Evolutionary conservation across 768 basidiomycete genomes (phyloP), one percentile per base, ranked within the genome.

Genomic region (Serendipita sp.): DNA sequence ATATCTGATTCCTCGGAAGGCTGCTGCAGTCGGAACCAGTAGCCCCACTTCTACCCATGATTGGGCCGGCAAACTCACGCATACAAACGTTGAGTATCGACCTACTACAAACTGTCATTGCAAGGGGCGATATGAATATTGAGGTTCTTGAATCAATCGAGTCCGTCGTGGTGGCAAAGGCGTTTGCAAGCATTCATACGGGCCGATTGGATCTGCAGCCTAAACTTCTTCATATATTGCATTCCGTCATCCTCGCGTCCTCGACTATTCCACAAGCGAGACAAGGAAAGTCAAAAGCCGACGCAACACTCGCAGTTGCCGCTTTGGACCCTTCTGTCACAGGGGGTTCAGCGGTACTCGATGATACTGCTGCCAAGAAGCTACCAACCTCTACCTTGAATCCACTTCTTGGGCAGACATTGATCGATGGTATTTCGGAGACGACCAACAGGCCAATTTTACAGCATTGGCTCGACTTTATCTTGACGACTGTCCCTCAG

Each of bases 391-490:
- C 71, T 56, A 75, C 81, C 8, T 73, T 88, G 60, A 89, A 86
- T 69, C 81, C 88, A 0, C 79, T 91, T 47, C 74, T 96, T 32
- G 79, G 87, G 0, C 88, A 88, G 68, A 85, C 87, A 0, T 76
- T 97, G 23, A 77, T 87, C 16, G 90, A 95, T 70, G 95, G 90
- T 2, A 83, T 98, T 54, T 77, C 85, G 10, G 72, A 77, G 3
- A 75, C 79, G 8, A 74, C 80, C 35, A 96, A 95, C 74, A 83
- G 85, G 34, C 80, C 91, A 0, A 81, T 95, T 30, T 73, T 95
- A 35, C 94, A 96, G 70, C 91, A 96, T 69, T 98, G 95, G 95
- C 79, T 98, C 32, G 95, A 98, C 72, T 98, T 99, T 72, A 80
- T 97, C 66, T 80, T 95, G 64, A 89, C 90, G 85, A 89, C 91